Conservation (phyloP, 257 asterid genomes). For the Solanum sparsipilum region DNA sequence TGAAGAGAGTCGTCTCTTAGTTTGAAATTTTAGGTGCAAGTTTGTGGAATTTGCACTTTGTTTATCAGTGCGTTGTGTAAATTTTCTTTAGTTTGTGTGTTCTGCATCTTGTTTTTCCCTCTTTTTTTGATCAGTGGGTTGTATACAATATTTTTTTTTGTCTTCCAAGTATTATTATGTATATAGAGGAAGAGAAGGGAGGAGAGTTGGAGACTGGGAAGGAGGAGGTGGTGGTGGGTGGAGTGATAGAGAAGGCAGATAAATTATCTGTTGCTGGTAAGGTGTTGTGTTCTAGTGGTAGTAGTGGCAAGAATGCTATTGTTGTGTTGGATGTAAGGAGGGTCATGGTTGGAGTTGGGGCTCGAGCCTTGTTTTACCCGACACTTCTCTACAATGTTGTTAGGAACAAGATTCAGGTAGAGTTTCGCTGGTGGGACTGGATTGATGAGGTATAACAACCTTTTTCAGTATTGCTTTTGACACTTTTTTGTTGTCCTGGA, state of each 20-base stretch:
- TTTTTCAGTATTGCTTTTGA: neutral
- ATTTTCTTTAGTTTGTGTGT: neutral
- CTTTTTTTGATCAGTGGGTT: neutral
- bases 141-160: neutral
- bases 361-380: slow-evolving; percentile 43
- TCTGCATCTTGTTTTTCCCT: neutral
- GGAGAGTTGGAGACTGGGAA: slow-evolving; percentile 5
- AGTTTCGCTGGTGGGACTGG: slow-evolving; percentile 64
- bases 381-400: slow-evolving; percentile 45
- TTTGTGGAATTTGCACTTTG: neutral
- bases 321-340: slow-evolving; percentile 23
- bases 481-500: neutral
- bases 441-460: slow-evolving; percentile 35
- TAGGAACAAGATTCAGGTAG: slow-evolving; percentile 40
- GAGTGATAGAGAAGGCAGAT: slow-evolving; percentile 3
- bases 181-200: slow-evolving; percentile 33
- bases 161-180: slow-evolving; percentile 19
- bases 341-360: slow-evolving; percentile 41
- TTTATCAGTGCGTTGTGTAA: neutral
- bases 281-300: neutral
- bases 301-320: neutral
- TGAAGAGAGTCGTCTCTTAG: neutral
- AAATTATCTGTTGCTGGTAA: neutral
- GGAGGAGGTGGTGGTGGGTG: slow-evolving; percentile 10
- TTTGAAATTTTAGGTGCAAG: neutral